These are phyloP conservation scores for Mycosarcoma maydis DNA, from an alignment of 1,284 basidiomycete genomes.

Conservation along the genomic window DNA sequence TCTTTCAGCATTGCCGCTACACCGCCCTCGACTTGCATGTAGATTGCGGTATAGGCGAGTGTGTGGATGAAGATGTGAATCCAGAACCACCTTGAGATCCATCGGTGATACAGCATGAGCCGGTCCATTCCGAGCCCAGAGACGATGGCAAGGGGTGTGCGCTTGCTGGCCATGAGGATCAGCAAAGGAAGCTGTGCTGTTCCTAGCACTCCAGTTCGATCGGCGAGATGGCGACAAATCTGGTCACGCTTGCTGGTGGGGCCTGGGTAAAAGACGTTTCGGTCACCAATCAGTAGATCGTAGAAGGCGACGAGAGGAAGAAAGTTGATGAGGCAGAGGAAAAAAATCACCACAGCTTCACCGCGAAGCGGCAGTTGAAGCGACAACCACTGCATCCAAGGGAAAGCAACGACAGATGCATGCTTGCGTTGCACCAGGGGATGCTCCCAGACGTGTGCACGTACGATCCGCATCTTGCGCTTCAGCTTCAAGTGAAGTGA, in stretches of 20 bases:
- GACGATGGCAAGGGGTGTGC: slow-evolving; percentile 60
- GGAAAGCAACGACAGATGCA: slow-evolving; percentile 17
- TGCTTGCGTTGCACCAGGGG: slow-evolving; percentile 20
- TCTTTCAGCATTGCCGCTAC: slow-evolving; percentile 19
- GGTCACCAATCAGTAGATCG: slow-evolving; percentile 8
- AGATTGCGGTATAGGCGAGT: slow-evolving; percentile 28
- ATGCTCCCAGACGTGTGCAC: slow-evolving; percentile 30
- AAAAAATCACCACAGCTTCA: slow-evolving; percentile 37
- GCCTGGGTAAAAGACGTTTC: slow-evolving; percentile 19
- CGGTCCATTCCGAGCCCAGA: slow-evolving; percentile 58
- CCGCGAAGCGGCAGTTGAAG: slow-evolving; percentile 44
- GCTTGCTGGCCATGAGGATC: slow-evolving; percentile 63
- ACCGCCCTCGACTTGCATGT: slow-evolving; percentile 1
- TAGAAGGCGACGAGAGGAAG: slow-evolving; percentile 46
- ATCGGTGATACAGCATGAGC: slow-evolving; percentile 65
- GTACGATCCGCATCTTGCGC: slow-evolving; percentile 7
- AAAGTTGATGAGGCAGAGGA: slow-evolving; percentile 40
- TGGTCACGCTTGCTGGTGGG: slow-evolving; percentile 29
- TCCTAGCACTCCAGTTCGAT: slow-evolving; percentile 57
- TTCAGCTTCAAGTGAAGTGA: slow-evolving; percentile 1
- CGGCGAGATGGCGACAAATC: slow-evolving; percentile 44
- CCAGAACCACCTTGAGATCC: slow-evolving; percentile 61
- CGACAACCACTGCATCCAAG: slow-evolving; percentile 25
- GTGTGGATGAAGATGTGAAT: slow-evolving; percentile 58
- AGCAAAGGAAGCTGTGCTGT: slow-evolving; percentile 61